phyloP scores from a whole-genome alignment of 1,139 yeast genomes.

The Pichia kudriavzevii region DNA sequence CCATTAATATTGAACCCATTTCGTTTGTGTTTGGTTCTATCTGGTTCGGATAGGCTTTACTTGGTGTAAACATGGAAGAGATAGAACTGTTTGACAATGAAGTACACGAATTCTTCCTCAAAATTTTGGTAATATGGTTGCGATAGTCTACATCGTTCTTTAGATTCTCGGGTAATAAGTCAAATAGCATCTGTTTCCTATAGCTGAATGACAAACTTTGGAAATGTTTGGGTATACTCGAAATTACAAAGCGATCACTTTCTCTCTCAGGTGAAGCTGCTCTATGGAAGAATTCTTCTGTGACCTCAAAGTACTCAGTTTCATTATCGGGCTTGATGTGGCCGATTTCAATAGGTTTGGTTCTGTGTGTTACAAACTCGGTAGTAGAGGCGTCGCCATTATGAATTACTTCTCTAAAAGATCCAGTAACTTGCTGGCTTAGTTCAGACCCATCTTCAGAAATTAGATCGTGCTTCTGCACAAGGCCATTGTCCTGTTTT shows the following conservation, averaged over 20 bases:
- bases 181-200: slow-evolving; percentile 49
- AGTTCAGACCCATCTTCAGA: no score
- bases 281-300: slow-evolving; percentile 17
- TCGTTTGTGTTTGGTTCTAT: slow-evolving; percentile 38
- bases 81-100: slow-evolving; percentile 7
- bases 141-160: slow-evolving; percentile 24
- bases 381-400: no score
- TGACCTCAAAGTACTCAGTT: slow-evolving; percentile 8
- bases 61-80: slow-evolving; percentile 4
- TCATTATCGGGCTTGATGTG: neutral
- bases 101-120: slow-evolving; percentile 21
- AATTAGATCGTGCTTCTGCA: no score
- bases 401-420: no score
- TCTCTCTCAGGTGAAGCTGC: slow-evolving; percentile 27
- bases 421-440: no score
- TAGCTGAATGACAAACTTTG: slow-evolving; percentile 62
- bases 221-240: slow-evolving; percentile 47
- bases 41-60: slow-evolving; percentile 1
- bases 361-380: slow-evolving; percentile 32
- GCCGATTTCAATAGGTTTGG: slow-evolving; percentile 30
- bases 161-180: slow-evolving; percentile 41
- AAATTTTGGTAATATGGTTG: slow-evolving; percentile 26
- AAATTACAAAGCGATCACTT: slow-evolving; percentile 19
- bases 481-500: no score
- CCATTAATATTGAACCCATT: slow-evolving; percentile 53